Evolutionary conservation across 2,329 filamentous ascomycete genomes (phyloP), one percentile per base, ranked within the genome.

Genomic region (Cordyceps militaris): DNA sequence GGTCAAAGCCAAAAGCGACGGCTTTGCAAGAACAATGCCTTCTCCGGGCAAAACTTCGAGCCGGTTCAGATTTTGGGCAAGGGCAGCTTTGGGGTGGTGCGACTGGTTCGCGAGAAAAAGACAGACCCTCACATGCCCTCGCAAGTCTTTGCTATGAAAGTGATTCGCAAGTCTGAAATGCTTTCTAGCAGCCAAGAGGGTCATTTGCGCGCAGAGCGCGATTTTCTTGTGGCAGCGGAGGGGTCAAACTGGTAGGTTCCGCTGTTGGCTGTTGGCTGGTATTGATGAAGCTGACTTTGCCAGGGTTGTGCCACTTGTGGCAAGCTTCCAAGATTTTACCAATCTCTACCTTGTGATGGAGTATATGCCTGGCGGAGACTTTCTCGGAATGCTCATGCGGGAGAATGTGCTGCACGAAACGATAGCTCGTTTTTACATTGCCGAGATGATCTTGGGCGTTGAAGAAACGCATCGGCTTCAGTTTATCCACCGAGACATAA

Each of bases 281-380:
- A 16, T 28, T 16, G 42, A 36, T 23, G 44, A 16, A 40, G 49
- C 32, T 43, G 42, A 53, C 30, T 47, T 26, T 11, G 52, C 2
- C 50, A 86, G 83, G 93, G 85, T 96, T 48, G 89, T 97, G 2
- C 89, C 92, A 1, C 76, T 99, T 36, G 81, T 96, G 52, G 81
- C 89, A 51, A 94, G 91, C 66, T 97, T 97, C 63, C 91, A 97
- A 70, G 94, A 97, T 69, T 76, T 82, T 36, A 80, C 82, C 43
- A 90, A 89, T 64, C 78, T 99, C 6, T 97, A 97, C 66, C 82
- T 99, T 6, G 88, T 97, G 54, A 97, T 97, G 91, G 92, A 97
- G 60, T 99, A 96, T 68, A 97, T 97, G 91, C 87, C 95, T 2
- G 94, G 93, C 0, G 93, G 94, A 0, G 93, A 99, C 69, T 97